Evolutionary conservation across 768 basidiomycete species (phyloP).

Genomic region (Mycena metata): DNA sequence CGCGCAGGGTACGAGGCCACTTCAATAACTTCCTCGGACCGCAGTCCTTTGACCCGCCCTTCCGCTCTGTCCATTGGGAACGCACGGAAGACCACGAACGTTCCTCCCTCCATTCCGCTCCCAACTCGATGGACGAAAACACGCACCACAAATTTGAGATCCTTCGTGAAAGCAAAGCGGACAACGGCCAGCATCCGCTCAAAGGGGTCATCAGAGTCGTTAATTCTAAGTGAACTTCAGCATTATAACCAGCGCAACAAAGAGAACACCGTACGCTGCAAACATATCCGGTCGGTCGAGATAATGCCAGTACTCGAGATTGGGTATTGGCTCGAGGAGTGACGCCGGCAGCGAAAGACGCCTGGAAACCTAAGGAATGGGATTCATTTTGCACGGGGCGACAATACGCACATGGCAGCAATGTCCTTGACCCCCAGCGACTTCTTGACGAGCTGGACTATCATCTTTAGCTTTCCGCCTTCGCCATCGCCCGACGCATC

Average conservation of each 20-base stretch:
- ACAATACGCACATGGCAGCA: conserved; percentile 83
- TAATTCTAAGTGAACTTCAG: conserved; percentile 70
- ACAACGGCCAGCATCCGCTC: conserved; percentile 95
- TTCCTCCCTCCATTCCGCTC: too few species aligned
- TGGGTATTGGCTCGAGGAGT: conserved; percentile 92
- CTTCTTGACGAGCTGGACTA: conserved; percentile 91
- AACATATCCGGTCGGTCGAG: conserved; percentile 93
- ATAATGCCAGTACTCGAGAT: conserved; percentile 97
- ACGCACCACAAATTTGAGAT: conserved; percentile 91
- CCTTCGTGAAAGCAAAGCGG: conserved; percentile 91
- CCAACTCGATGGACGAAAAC: neutral
- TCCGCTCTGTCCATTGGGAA: too few species aligned
- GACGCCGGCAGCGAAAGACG: conserved; percentile 94
- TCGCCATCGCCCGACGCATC: conserved; percentile 85
- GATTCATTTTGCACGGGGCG: conserved; percentile 10
- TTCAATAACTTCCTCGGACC: too few species aligned
- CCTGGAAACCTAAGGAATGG: conserved; percentile 57
- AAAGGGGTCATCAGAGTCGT: conserved; percentile 92
- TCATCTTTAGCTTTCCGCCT: conserved; percentile 94
- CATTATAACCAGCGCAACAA: conserved; percentile 6
- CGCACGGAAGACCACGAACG: too few species aligned
- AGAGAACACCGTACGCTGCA: conserved; percentile 75
- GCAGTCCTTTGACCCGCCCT: too few species aligned
- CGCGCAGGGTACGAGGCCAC: too few species aligned
- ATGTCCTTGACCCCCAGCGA: conserved; percentile 96